Percentiles rank a stretch among this genome's conserved stretches.
Evolutionary conservation across 2,329 filamentous ascomycete genomes (phyloP).

Genomic region (Davidsoniella virescens): DNA sequence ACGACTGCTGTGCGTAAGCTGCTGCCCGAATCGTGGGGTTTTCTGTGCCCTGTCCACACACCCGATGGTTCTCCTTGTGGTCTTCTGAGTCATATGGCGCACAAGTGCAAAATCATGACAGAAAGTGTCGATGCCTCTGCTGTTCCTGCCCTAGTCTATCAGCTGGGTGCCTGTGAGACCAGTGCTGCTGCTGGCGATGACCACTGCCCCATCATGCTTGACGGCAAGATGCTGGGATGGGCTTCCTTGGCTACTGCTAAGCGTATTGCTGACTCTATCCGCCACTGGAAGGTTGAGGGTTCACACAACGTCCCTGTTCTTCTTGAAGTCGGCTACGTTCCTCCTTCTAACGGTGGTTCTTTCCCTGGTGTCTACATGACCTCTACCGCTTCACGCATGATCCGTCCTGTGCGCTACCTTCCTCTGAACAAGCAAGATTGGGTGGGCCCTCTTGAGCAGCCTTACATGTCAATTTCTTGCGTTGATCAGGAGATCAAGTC

Average conservation of each 20-base stretch:
- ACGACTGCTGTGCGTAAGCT: conserved; percentile 94
- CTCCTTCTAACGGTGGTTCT: conserved; percentile 75
- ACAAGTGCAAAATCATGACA: conserved; percentile 86
- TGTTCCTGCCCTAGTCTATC: conserved; percentile 55
- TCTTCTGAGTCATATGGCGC: conserved; percentile 82
- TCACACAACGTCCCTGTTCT: conserved; percentile 63
- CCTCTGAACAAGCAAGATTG: conserved; percentile 73
- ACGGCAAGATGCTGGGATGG: conserved; percentile 80
- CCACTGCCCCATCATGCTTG: conserved; percentile 76
- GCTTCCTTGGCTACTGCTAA: conserved; percentile 72
- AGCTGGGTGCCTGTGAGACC: conserved; percentile 61
- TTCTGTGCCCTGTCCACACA: conserved; percentile 92
- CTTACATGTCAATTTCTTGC: conserved; percentile 94
- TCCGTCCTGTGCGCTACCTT: conserved; percentile 82
- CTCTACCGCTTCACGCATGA: conserved; percentile 71
- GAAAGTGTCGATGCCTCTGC: conserved; percentile 55
- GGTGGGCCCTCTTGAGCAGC: conserved; percentile 87
- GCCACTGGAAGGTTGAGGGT: conserved; percentile 91
- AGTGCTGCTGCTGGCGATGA: conserved; percentile 69
- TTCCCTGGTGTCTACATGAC: conserved; percentile 94
- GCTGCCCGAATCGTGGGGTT: conserved; percentile 93
- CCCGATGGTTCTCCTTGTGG: conserved; percentile 93
- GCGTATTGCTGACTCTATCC: conserved; percentile 67
- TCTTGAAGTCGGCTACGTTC: conserved; percentile 84
- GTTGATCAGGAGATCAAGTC: conserved; percentile 74